Evolutionary conservation across 1,284 basidiomycete species (phyloP).

Genomic region (Clitocybe nebularis): DNA sequence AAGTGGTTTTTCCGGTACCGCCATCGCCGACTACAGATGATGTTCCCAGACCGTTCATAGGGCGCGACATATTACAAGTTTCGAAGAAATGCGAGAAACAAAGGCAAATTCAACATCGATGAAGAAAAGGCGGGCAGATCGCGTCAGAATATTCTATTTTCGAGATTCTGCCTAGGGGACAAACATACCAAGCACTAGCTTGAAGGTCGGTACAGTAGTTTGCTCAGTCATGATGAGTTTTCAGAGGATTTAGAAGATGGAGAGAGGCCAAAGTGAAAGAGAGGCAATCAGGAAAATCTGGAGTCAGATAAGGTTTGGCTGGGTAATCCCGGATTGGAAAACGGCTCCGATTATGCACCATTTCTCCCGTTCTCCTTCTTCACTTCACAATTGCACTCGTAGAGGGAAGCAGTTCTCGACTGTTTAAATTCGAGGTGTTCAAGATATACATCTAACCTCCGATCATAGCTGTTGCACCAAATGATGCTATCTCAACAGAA

Average conservation of each 20-base stretch:
- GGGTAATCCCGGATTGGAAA: slow-evolving; percentile 32
- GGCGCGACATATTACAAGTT: slow-evolving; percentile 10
- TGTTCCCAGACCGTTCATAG: slow-evolving; percentile 21
- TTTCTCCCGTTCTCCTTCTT: too few relatives aligned
- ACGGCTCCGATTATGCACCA: slow-evolving; percentile 17
- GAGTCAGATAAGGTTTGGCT: slow-evolving; percentile 38
- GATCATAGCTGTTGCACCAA: too few relatives aligned
- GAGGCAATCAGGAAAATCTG: slow-evolving; percentile 30
- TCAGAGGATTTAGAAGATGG: slow-evolving; percentile 17
- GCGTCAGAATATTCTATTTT: slow-evolving; percentile 23
- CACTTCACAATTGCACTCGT: too few relatives aligned
- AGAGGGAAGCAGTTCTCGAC: too few relatives aligned
- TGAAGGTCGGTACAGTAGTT: slow-evolving; percentile 83
- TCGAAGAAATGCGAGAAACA: slow-evolving; percentile 14
- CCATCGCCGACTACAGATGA: slow-evolving; percentile 83
- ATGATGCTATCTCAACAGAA: too few relatives aligned
- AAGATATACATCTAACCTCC: too few relatives aligned
- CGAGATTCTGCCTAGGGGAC: background rate
- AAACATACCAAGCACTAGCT: slow-evolving; percentile 91
- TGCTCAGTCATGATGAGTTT: slow-evolving; percentile 41
- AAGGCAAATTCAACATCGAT: slow-evolving; percentile 29
- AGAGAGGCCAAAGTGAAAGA: slow-evolving; percentile 20
- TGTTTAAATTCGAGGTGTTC: too few relatives aligned
- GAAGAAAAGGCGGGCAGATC: slow-evolving; percentile 24
- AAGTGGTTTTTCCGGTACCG: slow-evolving; percentile 97